Conservation (phyloP, 2,329 filamentous ascomycete species). For the Metarhizium robertsii region DNA sequence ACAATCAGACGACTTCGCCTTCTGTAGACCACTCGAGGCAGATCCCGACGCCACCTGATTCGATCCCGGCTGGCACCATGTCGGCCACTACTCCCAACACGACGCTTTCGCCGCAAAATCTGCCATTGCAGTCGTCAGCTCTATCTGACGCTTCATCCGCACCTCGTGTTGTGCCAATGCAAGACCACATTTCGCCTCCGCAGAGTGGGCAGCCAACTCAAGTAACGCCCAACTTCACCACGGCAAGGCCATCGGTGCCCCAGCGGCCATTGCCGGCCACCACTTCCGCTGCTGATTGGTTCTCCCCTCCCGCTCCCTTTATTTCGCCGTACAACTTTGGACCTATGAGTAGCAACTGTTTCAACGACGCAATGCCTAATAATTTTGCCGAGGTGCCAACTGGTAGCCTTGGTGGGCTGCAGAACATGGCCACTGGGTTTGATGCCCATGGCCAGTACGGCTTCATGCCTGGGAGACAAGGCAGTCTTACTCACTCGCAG, state of each 20-base stretch:
- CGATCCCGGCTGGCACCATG: slow-evolving; percentile 22
- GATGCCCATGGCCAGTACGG: slow-evolving; percentile 15
- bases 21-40: slow-evolving; percentile 22
- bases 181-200: slow-evolving; percentile 23
- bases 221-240: slow-evolving; percentile 13
- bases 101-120: slow-evolving; percentile 28
- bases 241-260: slow-evolving; percentile 27
- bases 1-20: slow-evolving; percentile 18
- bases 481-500: slow-evolving; percentile 68
- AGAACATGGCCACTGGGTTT: slow-evolving; percentile 18
- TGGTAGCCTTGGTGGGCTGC: slow-evolving; percentile 21
- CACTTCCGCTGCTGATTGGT: slow-evolving; percentile 40
- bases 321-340: slow-evolving; percentile 43
- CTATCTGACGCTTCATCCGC: slow-evolving; percentile 20
- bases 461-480: slow-evolving; percentile 44
- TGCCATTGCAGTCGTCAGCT: slow-evolving; percentile 20
- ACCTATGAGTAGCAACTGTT: slow-evolving; percentile 31
- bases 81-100: slow-evolving; percentile 20
- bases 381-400: slow-evolving; percentile 20
- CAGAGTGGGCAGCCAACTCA: slow-evolving; percentile 12
- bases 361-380: slow-evolving; percentile 26
- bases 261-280: slow-evolving; percentile 35
- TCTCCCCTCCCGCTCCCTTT: slow-evolving; percentile 41
- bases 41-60: slow-evolving; percentile 36
- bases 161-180: slow-evolving; percentile 12